Evolutionary conservation across 306 rosid species (phyloP).

Genomic region (Fragaria nilgerrensis): DNA sequence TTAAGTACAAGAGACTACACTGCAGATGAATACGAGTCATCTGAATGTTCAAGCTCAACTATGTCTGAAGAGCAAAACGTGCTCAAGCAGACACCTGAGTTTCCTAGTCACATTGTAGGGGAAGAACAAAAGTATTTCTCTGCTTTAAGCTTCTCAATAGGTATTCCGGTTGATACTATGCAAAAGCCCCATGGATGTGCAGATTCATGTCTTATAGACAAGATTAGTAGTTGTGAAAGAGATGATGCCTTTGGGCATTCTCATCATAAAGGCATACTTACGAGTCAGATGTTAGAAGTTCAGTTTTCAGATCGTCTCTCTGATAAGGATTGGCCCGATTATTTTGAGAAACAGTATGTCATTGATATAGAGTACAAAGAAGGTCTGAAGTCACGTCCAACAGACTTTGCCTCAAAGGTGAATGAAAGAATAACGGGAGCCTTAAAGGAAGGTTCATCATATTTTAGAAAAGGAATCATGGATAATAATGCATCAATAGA

Average conservation of each 20-base stretch:
- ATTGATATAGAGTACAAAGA: slow-evolving; percentile 18
- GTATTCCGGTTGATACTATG: slow-evolving; percentile 26
- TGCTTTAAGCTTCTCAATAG: slow-evolving; percentile 55
- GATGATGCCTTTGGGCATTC: slow-evolving; percentile 33
- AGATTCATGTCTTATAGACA: slow-evolving; percentile 30
- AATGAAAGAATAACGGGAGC: slow-evolving; percentile 32
- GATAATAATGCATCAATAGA: slow-evolving; percentile 25
- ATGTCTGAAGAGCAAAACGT: slow-evolving; percentile 57
- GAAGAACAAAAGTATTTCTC: slow-evolving; percentile 48
- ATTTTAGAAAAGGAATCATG: slow-evolving; percentile 30
- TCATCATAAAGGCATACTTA: slow-evolving; percentile 30
- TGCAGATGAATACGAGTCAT: slow-evolving; percentile 44
- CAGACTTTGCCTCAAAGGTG: slow-evolving; percentile 28
- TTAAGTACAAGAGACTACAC: slow-evolving; percentile 47
- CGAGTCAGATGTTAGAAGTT: slow-evolving; percentile 32
- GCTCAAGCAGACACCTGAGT: slow-evolving; percentile 39
- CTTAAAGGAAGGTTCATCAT: slow-evolving; percentile 33
- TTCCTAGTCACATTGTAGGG: slow-evolving; percentile 38
- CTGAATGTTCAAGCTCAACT: slow-evolving; percentile 56
- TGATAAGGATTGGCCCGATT: slow-evolving; percentile 23
- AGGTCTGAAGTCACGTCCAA: slow-evolving; percentile 15
- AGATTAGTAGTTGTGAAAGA: slow-evolving; percentile 30
- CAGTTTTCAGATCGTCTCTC: slow-evolving; percentile 29
- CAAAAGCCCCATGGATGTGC: slow-evolving; percentile 40
- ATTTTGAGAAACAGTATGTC: slow-evolving; percentile 31